Conservation (phyloP, 345 rosid species). For the Lepidium didymum region DNA sequence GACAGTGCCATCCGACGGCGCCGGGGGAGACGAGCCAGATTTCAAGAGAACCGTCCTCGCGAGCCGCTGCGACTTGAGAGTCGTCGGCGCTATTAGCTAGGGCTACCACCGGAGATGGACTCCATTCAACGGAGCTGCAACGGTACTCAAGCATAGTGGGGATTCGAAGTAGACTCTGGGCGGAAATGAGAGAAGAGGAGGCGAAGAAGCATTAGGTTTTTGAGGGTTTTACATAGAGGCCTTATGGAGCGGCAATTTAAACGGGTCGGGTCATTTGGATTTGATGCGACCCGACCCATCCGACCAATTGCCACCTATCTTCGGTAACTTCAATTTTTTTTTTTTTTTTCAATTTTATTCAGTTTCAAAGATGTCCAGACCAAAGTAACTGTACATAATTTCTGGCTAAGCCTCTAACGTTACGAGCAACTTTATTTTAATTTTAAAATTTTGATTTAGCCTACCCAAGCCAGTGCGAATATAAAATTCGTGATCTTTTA, state of each 20-base stretch:
- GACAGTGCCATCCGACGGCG: slow-evolving; percentile 96
- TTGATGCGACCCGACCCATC: background rate
- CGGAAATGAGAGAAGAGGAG: slow-evolving; percentile 2
- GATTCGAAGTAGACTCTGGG: background rate
- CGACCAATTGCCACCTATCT: too few species aligned
- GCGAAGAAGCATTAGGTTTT: slow-evolving; percentile 15
- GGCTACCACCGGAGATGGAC: slow-evolving; percentile 82
- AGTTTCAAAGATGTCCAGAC: too few species aligned
- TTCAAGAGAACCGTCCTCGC: slow-evolving; percentile 92
- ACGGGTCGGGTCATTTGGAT: background rate
- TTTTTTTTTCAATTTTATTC: too few species aligned
- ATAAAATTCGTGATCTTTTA: too few species aligned
- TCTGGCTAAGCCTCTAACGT: too few species aligned
- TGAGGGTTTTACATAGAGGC: slow-evolving; percentile 14
- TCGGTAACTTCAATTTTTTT: too few species aligned
- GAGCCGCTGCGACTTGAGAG: slow-evolving; percentile 79
- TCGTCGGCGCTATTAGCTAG: slow-evolving; percentile 69
- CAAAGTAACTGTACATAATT: too few species aligned
- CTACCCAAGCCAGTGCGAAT: too few species aligned
- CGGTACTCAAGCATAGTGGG: slow-evolving; percentile 50
- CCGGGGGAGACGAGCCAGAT: slow-evolving; percentile 97
- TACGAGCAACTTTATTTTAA: too few species aligned
- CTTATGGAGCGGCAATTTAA: slow-evolving; percentile 13
- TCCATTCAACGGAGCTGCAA: slow-evolving; percentile 79
- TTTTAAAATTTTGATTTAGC: too few species aligned